Evolutionary conservation across 371 early-diverging fungal genomes (phyloP), one percentile per base, ranked within the genome.

Genomic region (Mucor saturninus): DNA sequence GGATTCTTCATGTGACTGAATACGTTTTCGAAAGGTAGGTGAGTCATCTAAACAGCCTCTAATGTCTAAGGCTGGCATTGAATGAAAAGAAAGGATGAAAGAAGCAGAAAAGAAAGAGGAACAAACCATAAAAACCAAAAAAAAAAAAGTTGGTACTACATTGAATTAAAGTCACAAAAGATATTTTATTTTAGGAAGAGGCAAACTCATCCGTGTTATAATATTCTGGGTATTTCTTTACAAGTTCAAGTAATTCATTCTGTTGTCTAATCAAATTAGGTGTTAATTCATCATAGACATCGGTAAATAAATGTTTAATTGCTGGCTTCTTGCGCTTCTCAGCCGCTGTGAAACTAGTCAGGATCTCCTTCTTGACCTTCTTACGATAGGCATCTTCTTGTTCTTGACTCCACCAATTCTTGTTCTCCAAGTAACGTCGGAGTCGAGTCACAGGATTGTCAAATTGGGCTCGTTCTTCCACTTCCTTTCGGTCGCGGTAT

Each of bases 371-470:
- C 21, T 89, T 83, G 39, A 86, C 78, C 37, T 81, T 62, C 11
- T 79, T 80, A 50, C 92, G 83, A 55, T 78, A 81, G 2, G 69
- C 69, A 37, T 83, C 86, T 71, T 98, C 98, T 54, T 89, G 75
- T 56, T 87, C 87, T 46, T 87, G 87, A 40, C 80, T 74, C 98
- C 98, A 98, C 92, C 91, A 94, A 9, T 85, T 81, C 67, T 91
- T 86, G 39, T 69, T 54, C 68, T 96, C 95, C 54, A 98, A 72
- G 83, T 94, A 96, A 46, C 93, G 90, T 60, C 96, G 89, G 81
- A 97, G 85, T 32, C 98, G 90, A 13, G 88, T 80, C 32, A 96
- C 86, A 2, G 99, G 99, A 67, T 94, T 94, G 75, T 97, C 96
- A 58, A 84, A 74, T 13, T 83, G 76, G 45, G 86, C 84, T 65